phyloP scores from a whole-genome alignment of 768 basidiomycete species.

The Dentipellis sp. region DNA sequence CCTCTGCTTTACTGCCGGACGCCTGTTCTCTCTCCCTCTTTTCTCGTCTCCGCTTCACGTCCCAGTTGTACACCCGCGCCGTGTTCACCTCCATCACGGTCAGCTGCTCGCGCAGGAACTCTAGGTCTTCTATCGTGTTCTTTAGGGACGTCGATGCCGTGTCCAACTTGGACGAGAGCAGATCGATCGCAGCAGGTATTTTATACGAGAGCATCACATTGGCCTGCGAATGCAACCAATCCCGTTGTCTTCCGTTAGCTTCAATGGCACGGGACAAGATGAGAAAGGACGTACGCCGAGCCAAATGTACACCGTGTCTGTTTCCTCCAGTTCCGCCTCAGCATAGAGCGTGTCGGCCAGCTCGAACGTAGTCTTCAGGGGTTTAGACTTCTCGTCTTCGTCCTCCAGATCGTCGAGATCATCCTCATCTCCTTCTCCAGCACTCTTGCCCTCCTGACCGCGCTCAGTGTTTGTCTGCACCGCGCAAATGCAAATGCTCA shows the following conservation, averaged over 20 bases:
- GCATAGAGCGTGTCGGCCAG: conserved; percentile 93
- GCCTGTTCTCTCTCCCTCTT: conserved; percentile 5
- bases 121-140: conserved; percentile 78
- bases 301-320: conserved; percentile 90
- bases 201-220: conserved; percentile 98
- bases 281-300: conserved; percentile 64
- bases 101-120: conserved; percentile 88
- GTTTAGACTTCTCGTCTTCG: conserved; percentile 32
- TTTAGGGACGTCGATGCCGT: conserved; percentile 57
- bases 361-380: conserved; percentile 83
- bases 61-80: conserved; percentile 94
- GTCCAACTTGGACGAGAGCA: conserved; percentile 67
- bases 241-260: neutral
- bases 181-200: conserved; percentile 61
- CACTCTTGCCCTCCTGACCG: conserved; percentile 51
- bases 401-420: conserved; percentile 37
- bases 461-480: conserved; percentile 2
- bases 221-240: conserved; percentile 43
- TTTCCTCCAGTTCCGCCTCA: conserved; percentile 80
- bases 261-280: neutral
- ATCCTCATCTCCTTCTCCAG: conserved; percentile 32
- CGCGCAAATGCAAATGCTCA: conserved; percentile 25
- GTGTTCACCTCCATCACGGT: conserved; percentile 97
- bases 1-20: neutral
- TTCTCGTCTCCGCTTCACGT: conserved; percentile 75